Evolutionary conservation across 2,329 filamentous ascomycete genomes (phyloP).

Genomic region (Aaosphaeria pasadenensis): DNA sequence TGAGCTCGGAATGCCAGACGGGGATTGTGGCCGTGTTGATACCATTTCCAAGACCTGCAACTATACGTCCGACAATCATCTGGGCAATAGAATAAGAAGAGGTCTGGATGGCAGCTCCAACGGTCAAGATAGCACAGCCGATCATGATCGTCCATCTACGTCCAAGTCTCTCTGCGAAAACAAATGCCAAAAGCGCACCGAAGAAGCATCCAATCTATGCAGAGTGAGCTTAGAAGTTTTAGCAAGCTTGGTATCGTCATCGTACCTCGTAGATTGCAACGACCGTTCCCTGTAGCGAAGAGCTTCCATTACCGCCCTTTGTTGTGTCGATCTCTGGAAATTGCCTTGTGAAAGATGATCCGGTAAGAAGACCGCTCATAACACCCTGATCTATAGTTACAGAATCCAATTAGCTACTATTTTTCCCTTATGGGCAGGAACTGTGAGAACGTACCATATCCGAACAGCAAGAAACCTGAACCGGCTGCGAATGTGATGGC

Average conservation of each 20-base stretch:
- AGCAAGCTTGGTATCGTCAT: too few species aligned
- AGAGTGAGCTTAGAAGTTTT: too few species aligned
- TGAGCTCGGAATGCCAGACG: slow-evolving; percentile 54
- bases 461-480: slow-evolving; percentile 11
- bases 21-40: slow-evolving; percentile 52
- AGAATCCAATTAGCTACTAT: background rate
- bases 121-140: slow-evolving; percentile 42
- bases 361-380: slow-evolving; percentile 34
- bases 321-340: slow-evolving; percentile 3
- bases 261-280: slow-evolving; percentile 23
- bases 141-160: slow-evolving; percentile 43
- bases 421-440: background rate
- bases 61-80: slow-evolving; percentile 49
- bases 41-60: slow-evolving; percentile 50
- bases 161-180: slow-evolving; percentile 42
- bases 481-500: slow-evolving; percentile 3
- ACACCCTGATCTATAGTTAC: slow-evolving; percentile 29
- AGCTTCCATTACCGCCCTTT: background rate
- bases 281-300: slow-evolving; percentile 1
- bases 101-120: slow-evolving; percentile 44
- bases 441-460: slow-evolving; percentile 20
- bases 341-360: slow-evolving; percentile 17
- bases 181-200: slow-evolving; percentile 46
- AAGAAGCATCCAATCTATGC: slow-evolving; percentile 58
- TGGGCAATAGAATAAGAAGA: slow-evolving; percentile 44